A percentile compares a stretch with the other conserved stretches of the same genome.
Evolutionary conservation across 345 rosid species (phyloP).

Genomic region (Passiflora organensis): DNA sequence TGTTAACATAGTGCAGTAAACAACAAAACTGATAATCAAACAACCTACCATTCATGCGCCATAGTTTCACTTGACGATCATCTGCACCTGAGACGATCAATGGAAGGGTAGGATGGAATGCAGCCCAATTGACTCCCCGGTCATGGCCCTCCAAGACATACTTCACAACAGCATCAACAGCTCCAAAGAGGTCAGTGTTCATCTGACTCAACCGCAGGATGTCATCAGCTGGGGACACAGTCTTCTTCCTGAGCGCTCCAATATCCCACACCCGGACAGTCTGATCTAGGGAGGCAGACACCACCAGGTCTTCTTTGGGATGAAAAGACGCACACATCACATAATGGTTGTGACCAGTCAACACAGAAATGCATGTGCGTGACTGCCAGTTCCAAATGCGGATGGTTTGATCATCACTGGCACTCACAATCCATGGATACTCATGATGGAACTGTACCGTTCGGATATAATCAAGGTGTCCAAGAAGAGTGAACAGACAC

Average conservation of each 20-base stretch:
- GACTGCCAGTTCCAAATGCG: conserved; percentile 99
- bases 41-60: conserved; percentile 91
- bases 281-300: conserved; percentile 94
- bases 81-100: conserved; percentile 98
- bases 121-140: conserved; percentile 98
- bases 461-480: conserved; percentile 95
- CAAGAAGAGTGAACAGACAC: conserved; percentile 91
- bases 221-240: conserved; percentile 91
- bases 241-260: conserved; percentile 78
- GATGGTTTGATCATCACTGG: conserved; percentile 97
- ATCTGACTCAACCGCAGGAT: conserved; percentile 78
- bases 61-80: conserved; percentile 94
- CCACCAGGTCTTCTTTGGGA: conserved; percentile 94
- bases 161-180: conserved; percentile 90
- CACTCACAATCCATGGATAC: conserved; percentile 97
- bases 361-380: conserved; percentile 84
- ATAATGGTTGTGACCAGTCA: conserved; percentile 98
- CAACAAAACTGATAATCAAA: neutral
- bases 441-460: conserved; percentile 98
- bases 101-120: conserved; percentile 93
- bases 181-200: conserved; percentile 92
- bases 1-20: too few species aligned
- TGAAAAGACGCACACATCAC: conserved; percentile 99
- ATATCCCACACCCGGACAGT: conserved; percentile 99
- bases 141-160: conserved; percentile 98